Evolutionary conservation across 1,284 basidiomycete species (phyloP).

Genomic region (Xerocomus minutiporus): DNA sequence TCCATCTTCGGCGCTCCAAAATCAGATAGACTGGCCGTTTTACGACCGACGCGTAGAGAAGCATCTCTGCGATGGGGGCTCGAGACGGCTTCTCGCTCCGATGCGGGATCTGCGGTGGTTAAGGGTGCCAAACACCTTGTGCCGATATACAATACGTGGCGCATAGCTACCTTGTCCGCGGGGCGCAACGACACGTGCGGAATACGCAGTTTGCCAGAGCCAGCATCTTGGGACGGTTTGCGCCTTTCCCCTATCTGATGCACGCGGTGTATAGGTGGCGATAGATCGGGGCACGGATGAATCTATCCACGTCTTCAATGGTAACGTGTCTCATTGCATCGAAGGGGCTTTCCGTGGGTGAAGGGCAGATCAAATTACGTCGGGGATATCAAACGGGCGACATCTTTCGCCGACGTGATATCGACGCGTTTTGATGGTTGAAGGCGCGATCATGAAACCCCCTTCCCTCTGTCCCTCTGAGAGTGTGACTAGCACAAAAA

Average conservation of each 20-base stretch:
- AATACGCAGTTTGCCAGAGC: too few species aligned
- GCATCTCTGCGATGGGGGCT: background rate
- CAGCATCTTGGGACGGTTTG: too few species aligned
- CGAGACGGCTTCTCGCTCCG: background rate
- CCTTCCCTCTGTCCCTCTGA: background rate
- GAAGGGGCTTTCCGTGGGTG: too few species aligned
- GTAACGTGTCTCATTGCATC: background rate
- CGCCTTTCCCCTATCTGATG: too few species aligned
- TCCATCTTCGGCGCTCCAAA: background rate
- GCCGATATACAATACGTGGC: background rate
- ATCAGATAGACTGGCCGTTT: background rate
- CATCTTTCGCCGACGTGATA: background rate
- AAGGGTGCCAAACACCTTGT: background rate
- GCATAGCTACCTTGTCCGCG: background rate
- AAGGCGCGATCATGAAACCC: background rate
- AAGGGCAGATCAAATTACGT: background rate
- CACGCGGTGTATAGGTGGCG: background rate
- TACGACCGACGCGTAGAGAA: background rate
- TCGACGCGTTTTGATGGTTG: slow-evolving; percentile 7
- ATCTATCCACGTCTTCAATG: background rate
- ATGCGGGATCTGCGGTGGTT: background rate
- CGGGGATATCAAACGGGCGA: background rate
- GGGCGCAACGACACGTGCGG: background rate
- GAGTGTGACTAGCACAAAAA: background rate
- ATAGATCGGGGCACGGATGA: background rate